A percentile compares a stretch with the other conserved stretches of the same genome.
These are phyloP conservation scores for Brasenia schreberi DNA, from an alignment of 164 flowering plant species.

Conservation along the genomic window DNA sequence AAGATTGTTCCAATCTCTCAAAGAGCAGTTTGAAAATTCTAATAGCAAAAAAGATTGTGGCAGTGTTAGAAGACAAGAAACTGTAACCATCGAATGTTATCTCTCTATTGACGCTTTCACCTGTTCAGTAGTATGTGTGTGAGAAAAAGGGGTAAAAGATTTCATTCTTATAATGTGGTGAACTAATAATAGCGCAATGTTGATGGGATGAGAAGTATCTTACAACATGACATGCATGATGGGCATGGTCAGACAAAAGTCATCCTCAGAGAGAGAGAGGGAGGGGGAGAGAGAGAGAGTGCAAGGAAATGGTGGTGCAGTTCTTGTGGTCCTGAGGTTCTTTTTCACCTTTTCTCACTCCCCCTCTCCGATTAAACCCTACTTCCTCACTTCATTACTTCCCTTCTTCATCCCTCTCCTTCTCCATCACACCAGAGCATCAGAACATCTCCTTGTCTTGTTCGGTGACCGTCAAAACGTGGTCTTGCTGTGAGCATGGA, in stretches of 20 bases:
- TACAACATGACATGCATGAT: background rate
- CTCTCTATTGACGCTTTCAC: background rate
- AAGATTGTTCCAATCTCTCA: background rate
- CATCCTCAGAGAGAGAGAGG: background rate
- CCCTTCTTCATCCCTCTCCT: conserved; percentile 1
- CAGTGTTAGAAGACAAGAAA: too few species aligned
- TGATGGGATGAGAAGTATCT: background rate
- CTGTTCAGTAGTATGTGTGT: background rate
- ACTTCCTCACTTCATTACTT: background rate
- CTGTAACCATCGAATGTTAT: too few species aligned
- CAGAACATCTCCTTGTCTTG: background rate
- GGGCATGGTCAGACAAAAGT: background rate
- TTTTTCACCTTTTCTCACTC: background rate
- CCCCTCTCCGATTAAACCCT: background rate
- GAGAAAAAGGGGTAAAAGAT: background rate
- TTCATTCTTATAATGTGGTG: background rate
- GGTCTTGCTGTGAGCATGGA: background rate
- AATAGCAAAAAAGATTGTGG: background rate
- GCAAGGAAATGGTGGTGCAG: background rate
- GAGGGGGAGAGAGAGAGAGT: background rate
- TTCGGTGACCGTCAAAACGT: background rate
- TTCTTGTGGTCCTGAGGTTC: background rate
- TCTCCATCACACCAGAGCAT: too few species aligned
- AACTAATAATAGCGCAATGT: background rate
- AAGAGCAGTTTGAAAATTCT: background rate